Evolutionary conservation across 805 yeast genomes (phyloP).

Genomic region (Metschnikowia sp.): DNA sequence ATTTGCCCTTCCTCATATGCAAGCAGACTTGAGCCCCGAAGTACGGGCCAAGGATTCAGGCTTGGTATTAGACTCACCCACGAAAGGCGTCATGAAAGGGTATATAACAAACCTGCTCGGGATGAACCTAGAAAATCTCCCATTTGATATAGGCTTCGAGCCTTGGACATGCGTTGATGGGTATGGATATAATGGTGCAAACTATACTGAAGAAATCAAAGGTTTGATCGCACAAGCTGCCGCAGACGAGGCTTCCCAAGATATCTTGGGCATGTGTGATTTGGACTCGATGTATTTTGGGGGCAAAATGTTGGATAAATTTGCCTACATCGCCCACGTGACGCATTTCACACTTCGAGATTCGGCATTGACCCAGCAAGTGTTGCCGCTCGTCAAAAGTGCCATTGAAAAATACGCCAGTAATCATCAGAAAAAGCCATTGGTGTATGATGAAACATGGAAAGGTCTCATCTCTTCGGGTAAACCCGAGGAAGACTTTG

Average conservation of each 20-base stretch:
- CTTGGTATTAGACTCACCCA: constrained; percentile 44
- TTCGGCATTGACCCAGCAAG: constrained; percentile 42
- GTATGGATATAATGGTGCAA: constrained; percentile 4
- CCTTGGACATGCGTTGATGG: constrained; percentile 51
- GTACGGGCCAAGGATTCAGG: constrained; percentile 28
- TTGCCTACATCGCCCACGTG: constrained; percentile 79
- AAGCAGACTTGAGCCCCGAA: constrained; percentile 31
- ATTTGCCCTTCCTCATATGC: constrained; percentile 54
- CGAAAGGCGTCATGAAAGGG: constrained; percentile 48
- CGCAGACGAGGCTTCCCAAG: constrained; percentile 54
- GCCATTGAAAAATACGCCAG: constrained; percentile 68
- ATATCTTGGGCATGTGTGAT: constrained; percentile 55
- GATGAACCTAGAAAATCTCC: constrained; percentile 41
- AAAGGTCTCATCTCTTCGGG: constrained; percentile 75
- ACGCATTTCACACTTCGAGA: constrained; percentile 65
- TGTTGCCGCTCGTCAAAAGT: constrained; percentile 56
- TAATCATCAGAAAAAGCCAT: constrained; percentile 69
- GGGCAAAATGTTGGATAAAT: constrained; percentile 86
- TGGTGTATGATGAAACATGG: constrained; percentile 78
- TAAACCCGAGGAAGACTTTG: constrained; percentile 62
- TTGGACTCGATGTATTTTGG: constrained; percentile 86
- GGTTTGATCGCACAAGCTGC: constrained; percentile 38
- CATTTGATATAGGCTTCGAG: constrained; percentile 41
- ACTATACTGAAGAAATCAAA: constrained; percentile 30
- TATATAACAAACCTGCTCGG: constrained; percentile 37